Conservation (phyloP, 768 basidiomycete species). For the Pilatotrama ljubarskyi region DNA sequence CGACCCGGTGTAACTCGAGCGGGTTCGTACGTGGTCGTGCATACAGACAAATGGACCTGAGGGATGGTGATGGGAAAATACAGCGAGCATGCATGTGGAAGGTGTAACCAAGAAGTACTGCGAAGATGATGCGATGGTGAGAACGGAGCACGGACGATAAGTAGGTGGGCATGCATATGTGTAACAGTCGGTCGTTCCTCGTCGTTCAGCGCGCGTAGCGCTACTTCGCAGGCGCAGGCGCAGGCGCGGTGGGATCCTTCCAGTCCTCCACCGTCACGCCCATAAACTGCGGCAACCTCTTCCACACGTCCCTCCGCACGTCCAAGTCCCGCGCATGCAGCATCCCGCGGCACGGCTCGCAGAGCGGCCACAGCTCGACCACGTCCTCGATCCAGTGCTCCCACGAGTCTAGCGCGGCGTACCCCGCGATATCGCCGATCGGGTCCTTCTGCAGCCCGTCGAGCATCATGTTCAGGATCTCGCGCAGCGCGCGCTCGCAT, state of each 20-base stretch:
- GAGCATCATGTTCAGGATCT: constrained; percentile 21
- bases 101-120: neutral
- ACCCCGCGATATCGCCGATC: constrained; percentile 20
- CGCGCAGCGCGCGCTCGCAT: constrained; percentile 21
- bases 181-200: neutral
- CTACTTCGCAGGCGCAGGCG: constrained; percentile 4
- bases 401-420: constrained; percentile 22
- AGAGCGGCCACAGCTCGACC: constrained; percentile 21
- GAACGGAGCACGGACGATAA: neutral
- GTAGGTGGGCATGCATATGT: neutral
- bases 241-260: constrained; percentile 13
- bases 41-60: neutral
- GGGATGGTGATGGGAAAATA: neutral
- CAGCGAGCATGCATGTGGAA: neutral
- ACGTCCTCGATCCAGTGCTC: constrained; percentile 25
- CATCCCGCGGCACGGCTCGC: constrained; percentile 19
- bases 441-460: constrained; percentile 22
- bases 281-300: constrained; percentile 19
- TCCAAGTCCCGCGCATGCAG: constrained; percentile 18
- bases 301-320: constrained; percentile 19
- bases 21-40: neutral
- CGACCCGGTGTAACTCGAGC: neutral
- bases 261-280: constrained; percentile 20
- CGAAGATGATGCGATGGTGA: no score
- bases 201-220: neutral